These are phyloP conservation scores for Macrolepiota albuminosa DNA, from an alignment of 768 basidiomycete genomes.

Conservation along the genomic window DNA sequence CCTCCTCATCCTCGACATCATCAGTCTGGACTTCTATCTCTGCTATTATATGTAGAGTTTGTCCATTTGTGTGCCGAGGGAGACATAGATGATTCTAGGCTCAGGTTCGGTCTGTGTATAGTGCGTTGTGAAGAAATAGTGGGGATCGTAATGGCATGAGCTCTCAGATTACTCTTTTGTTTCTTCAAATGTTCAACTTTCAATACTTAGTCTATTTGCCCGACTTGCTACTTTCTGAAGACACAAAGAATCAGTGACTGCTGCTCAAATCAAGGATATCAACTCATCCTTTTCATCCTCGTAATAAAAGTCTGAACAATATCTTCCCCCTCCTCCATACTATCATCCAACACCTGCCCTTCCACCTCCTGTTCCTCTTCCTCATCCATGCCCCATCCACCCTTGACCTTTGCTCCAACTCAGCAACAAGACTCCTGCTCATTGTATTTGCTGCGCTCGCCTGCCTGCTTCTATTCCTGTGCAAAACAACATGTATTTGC, in stretches of 20 bases:
- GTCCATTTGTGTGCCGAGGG: conserved; percentile 59
- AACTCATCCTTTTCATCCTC: conserved; percentile 63
- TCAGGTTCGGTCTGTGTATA: conserved; percentile 61
- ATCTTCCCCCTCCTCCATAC: conserved; percentile 47
- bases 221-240: no score
- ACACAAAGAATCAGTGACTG: no score
- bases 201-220: not conserved
- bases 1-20: no score
- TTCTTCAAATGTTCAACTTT: conserved; percentile 46
- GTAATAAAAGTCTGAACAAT: conserved; percentile 89
- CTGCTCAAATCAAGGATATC: conserved; percentile 2
- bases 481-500: conserved; percentile 32
- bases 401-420: conserved; percentile 57
- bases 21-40: no score
- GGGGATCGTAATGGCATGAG: conserved; percentile 63
- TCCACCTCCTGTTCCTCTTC: conserved; percentile 30
- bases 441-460: conserved; percentile 31
- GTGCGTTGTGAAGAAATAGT: conserved; percentile 41
- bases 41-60: conserved; percentile 10
- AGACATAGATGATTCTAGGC: conserved; percentile 38
- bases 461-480: conserved; percentile 17
- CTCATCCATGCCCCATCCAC: conserved; percentile 33
- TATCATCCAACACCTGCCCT: conserved; percentile 14
- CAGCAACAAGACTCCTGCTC: conserved; percentile 73
- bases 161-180: conserved; percentile 74